Percentiles rank a stretch among this genome's conserved stretches.
These are phyloP conservation scores for Marchantia paleacea DNA, from an alignment of 225 moss, liverwort and hornwort genomes.

Conservation along the genomic window DNA sequence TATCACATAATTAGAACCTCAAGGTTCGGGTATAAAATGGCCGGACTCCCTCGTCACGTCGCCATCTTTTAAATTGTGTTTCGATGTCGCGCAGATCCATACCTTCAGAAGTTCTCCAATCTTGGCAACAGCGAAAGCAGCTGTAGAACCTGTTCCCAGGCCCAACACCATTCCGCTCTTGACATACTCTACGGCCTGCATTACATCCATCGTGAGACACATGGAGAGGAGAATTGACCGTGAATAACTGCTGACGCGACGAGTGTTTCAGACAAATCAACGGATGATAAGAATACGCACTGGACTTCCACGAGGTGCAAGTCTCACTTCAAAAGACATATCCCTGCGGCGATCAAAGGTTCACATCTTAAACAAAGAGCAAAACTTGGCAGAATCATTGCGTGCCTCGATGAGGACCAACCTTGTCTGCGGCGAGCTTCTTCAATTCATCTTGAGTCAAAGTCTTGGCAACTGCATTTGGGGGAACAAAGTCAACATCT, in stretches of 20 bases:
- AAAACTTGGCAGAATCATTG: too few relatives aligned
- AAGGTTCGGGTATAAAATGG: neutral
- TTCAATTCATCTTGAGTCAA: constrained; percentile 91
- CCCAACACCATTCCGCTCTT: constrained; percentile 97
- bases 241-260: too few relatives aligned
- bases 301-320: too few relatives aligned
- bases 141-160: constrained; percentile 94
- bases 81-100: neutral
- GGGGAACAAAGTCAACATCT: too few relatives aligned
- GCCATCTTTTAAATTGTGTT: neutral
- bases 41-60: neutral
- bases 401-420: constrained; percentile 14
- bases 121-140: constrained; percentile 85
- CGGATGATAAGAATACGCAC: too few relatives aligned
- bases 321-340: too few relatives aligned
- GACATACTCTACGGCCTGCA: constrained; percentile 87
- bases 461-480: constrained; percentile 50
- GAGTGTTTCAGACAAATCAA: too few relatives aligned
- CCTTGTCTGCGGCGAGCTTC: constrained; percentile 94
- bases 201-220: neutral
- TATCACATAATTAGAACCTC: neutral
- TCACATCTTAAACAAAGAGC: too few relatives aligned
- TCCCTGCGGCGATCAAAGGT: too few relatives aligned
- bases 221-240: too few relatives aligned
- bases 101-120: constrained; percentile 97